Base-by-base conservation (phyloP, 2,329 filamentous ascomycete genomes). In the Arthrobotrys iridis region DNA sequence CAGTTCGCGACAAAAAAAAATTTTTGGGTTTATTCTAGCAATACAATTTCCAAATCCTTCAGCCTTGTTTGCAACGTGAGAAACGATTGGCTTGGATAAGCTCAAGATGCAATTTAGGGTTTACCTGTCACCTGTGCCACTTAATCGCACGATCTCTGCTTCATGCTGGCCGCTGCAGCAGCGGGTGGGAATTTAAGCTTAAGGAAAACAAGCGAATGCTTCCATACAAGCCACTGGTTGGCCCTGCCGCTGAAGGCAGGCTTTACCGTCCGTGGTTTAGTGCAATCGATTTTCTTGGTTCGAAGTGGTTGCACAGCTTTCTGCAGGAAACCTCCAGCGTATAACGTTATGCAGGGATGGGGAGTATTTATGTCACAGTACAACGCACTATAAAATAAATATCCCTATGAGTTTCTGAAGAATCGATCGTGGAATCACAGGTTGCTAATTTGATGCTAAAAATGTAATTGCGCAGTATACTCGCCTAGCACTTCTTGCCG, bases 301-400 rank as follows among this genome's bases (percentile, higher is more conserved):
- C n/a, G n/a, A n/a, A n/a, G n/a, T 55, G 50, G 50, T 55, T 37
- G 50, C 48, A 55, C 48, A 55, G 30, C 50, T 37, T 55, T 6
- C 50, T 37, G 50, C 18, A 37, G 11, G 46, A n/a, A n/a, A n/a
- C n/a, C n/a, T n/a, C n/a, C n/a, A 18, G n/a, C 4, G 26, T 4
- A 13, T 52, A 13, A 33, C 8, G 24, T n/a, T 50, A 10, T 50
- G 46, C 46, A 30, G 22, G 18, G 15, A n/a, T n/a, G 37, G 37
- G 37, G 15, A 40, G 40, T 20, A 10, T 10, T 37, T 55, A 55
- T 55, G 28, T 28, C 50, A 24, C 50, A 55, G 33, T 28, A 52
- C 46, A 52, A 22, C 18, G n/a, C n/a, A n/a, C n/a, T n/a, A n/a
- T n/a, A n/a, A n/a, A n/a, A n/a, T n/a, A n/a, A n/a, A n/a, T n/a